Base-by-base conservation (phyloP, 345 rosid species). In the Jatropha curcas region DNA sequence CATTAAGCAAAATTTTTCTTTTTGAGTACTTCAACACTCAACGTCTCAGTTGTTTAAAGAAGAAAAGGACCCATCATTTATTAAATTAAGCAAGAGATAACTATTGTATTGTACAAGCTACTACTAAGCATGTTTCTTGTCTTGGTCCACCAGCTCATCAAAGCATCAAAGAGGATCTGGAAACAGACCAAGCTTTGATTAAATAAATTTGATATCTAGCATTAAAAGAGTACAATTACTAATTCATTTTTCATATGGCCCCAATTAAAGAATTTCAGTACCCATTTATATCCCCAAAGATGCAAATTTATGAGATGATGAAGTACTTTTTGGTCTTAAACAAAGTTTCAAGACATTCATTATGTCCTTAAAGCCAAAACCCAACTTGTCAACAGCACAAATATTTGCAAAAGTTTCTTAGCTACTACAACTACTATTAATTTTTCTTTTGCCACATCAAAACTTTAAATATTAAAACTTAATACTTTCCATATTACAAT, bases 71-170 rank as follows among this genome's bases (percentile, higher is more conserved):
- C 11, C 30, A 67, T 67, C 51, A 33, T 67, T 51, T 48, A 20
- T 51, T n/a, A 27, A 28, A 5, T 16, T 13, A 69, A 53, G 63
- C 51, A 35, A 56, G 43, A 22, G 16, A 6, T 16, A n/a, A 22
- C 52, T 55, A 22, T 22, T 17, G 43, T 56, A 5, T 22, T 6
- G n/a, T n/a, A 8, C 28, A 71, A 70, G 10, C 53, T 41, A 19
- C n/a, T n/a, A 70, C 65, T 51, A 6, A 46, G 24, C 7, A 24
- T 7, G 22, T 43, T 48, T 4, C 30, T 28, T 28, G 28, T 17
- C 10, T 62, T 71, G 74, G 60, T 24, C 74, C 74, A 60, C 60
- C 34, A 35, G 22, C 27, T 16, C 39, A 43, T 66, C 55, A 24
- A 48, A 2, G 33, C 12, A 5, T 30, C 64, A 58, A n/a, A 22